Base-by-base conservation (phyloP, 2,329 filamentous ascomycete genomes). In the Zopfia rhizophila region DNA sequence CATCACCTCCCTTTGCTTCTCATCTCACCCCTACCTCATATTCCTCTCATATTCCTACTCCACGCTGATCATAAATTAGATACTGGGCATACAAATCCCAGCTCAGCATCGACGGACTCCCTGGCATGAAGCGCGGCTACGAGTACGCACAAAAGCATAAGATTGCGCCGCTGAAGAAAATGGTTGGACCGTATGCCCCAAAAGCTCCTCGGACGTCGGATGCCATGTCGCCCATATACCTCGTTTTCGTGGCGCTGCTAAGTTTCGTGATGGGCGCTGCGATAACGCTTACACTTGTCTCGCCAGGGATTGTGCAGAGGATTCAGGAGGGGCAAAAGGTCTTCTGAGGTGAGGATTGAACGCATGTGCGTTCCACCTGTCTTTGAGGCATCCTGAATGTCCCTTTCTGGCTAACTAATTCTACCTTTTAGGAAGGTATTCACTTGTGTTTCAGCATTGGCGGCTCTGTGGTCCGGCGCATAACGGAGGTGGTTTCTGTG, bases 81-180 rank as follows among this genome's bases (percentile, higher is more conserved):
- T 77, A 77, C 46, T 77, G 75, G 75, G 74, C 74, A 4, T 73
- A 60, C 40, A 78, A 77, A 56, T 72, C 68, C 23, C 69, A 74
- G 13, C 63, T 66, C 45, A 72, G 67, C 23, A 72, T 77, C 18
- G 75, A 78, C 50, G 75, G 75, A 0, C 55, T 78, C 18, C 75
- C 75, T 0, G 75, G 70, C 0, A 73, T 76, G 71, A 70, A 70
- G 56, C 56, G 64, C 14, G 75, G 70, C 0, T 59, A 71, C 7
- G 59, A 68, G 6, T 70, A 61, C 28, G 72, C 65, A n/a, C 60
- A 66, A 40, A 53, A 56, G 33, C 61, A 77, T 23, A 56, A 52
- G 0, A 63, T 78, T 1, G 58, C 55, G 51, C 75, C 75, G 11
- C 51, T 77, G 31, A 70, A 69, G 60, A 78, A 78, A 58, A 74